Evolutionary conservation across 2,329 filamentous ascomycete genomes (phyloP), one percentile per base, ranked within the genome.

Genomic region (Stagonosporopsis tanaceti): DNA sequence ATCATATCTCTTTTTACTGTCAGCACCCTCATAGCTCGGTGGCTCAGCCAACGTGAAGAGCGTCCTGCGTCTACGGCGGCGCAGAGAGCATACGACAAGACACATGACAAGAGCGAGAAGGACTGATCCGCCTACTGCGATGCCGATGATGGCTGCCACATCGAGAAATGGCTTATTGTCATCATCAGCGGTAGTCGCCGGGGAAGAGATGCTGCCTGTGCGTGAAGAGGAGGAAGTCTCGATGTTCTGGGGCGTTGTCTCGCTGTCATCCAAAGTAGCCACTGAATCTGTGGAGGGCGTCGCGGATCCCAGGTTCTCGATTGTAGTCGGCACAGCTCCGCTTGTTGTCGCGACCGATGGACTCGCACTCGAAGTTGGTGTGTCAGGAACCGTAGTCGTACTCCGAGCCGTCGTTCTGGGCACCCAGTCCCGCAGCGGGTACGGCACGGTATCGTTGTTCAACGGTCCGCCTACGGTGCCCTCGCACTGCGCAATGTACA

Each of bases 31-130:
- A 17, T 28, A 44, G 11, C 5, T 30, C 4, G 39, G 48, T 6
- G 39, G 48, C 4, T 24, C 34, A 3, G 20, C 20, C 9, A 42
- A 9, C 22, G 4, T 8, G n/a, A 27, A 7, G 3, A 20, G 20
- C 17, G 20, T 7, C 2, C 25, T 25, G 14, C 44, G 51, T 24
- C 11, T 54, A 24, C 44, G 44, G 2, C 22, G 37, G 28, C 38
- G 38, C 24, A 48, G 9, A 14, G 42, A 6, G 28, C 40, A 48
- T 9, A 28, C 38, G 14, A 38, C 22, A 6, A 53, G 22, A 22
- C 28, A 30, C 8, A 54, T 25, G 11, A 38, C 1, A 4, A 54
- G 28, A 25, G 30, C 12, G n/a, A 54, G 51, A 6, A 54, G 51
- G 3, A 30, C 44, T 2, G 24, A n/a, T 4, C 51, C 38, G 7